These are phyloP conservation scores for Hordeum marinum DNA, from an alignment of 176 grass and related monocot species.

Conservation along the genomic window DNA sequence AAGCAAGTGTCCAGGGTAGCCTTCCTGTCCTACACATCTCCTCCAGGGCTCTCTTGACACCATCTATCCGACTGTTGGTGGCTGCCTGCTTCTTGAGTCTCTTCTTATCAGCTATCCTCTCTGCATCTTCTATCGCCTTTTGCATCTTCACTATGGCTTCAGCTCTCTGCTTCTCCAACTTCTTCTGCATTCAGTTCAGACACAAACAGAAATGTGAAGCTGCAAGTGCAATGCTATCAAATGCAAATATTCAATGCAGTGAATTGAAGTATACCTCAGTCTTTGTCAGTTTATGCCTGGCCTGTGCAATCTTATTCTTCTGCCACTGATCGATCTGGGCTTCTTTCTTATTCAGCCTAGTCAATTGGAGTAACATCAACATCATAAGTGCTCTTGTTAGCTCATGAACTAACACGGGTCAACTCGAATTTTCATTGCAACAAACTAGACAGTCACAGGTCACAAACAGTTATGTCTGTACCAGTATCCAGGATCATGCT, in stretches of 20 bases:
- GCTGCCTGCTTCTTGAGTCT: constrained; percentile 57
- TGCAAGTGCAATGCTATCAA: not conserved
- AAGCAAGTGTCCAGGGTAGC: constrained; percentile 66
- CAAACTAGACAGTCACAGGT: not conserved
- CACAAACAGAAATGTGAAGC: constrained; percentile 21
- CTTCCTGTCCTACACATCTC: constrained; percentile 69
- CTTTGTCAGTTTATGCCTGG: constrained; percentile 46
- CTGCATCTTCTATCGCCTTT: constrained; percentile 40
- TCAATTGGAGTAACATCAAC: constrained; percentile 12
- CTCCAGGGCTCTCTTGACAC: constrained; percentile 46
- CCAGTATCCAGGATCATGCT: not conserved
- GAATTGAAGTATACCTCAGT: constrained; percentile 38
- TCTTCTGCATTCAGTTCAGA: constrained; percentile 36
- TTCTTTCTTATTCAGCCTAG: constrained; percentile 69
- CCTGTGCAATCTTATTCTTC: constrained; percentile 45
- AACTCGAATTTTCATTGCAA: not conserved
- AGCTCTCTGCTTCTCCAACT: constrained; percentile 55
- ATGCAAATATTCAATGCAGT: constrained; percentile 16
- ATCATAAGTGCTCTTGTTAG: constrained; percentile 4
- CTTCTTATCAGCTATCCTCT: constrained; percentile 65
- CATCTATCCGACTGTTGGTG: constrained; percentile 36
- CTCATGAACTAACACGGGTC: not conserved
- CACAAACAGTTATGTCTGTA: not conserved
- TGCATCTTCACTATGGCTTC: constrained; percentile 53
- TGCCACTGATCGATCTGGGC: constrained; percentile 60